phyloP scores from a whole-genome alignment of 2,329 filamentous ascomycete species.

The Ceratocystis alfenasii region DNA sequence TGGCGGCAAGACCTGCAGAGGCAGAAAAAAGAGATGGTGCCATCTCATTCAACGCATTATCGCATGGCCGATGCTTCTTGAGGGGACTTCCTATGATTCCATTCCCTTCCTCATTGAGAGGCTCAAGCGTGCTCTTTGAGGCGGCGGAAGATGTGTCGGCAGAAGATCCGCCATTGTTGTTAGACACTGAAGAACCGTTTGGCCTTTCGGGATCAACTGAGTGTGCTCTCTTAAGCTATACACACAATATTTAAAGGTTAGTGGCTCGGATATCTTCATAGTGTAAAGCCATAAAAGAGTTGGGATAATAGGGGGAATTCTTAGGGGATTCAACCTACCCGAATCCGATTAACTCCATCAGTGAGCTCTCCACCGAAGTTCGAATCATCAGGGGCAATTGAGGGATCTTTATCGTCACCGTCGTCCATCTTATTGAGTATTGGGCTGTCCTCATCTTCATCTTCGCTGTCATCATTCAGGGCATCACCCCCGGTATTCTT shows the following conservation, averaged over 20 bases:
- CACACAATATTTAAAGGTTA: background rate
- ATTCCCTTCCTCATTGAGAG: constrained; percentile 21
- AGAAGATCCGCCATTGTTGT: constrained; percentile 25
- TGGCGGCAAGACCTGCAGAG: constrained; percentile 20
- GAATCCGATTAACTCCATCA: constrained; percentile 71
- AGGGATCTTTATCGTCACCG: constrained; percentile 46
- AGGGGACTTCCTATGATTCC: constrained; percentile 52
- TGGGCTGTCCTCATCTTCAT: constrained; percentile 56
- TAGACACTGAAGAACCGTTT: constrained; percentile 33
- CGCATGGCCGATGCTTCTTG: constrained; percentile 58
- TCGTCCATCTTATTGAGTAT: constrained; percentile 55
- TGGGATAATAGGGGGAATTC: background rate
- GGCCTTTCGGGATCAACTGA: constrained; percentile 52
- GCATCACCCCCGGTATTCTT: constrained; percentile 50
- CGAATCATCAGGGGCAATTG: constrained; percentile 58
- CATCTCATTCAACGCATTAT: constrained; percentile 26
- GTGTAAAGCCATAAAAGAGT: background rate
- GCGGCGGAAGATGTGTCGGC: constrained; percentile 14
- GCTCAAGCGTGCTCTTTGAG: constrained; percentile 20
- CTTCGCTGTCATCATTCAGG: constrained; percentile 61
- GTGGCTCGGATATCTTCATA: background rate
- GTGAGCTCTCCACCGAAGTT: constrained; percentile 62
- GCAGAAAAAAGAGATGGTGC: constrained; percentile 20
- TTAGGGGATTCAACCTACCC: constrained; percentile 40
- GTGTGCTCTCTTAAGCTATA: constrained; percentile 66